These are phyloP conservation scores for Gnomoniopsis sp. DNA, from an alignment of 2,329 filamentous ascomycete species.

Conservation along the genomic window DNA sequence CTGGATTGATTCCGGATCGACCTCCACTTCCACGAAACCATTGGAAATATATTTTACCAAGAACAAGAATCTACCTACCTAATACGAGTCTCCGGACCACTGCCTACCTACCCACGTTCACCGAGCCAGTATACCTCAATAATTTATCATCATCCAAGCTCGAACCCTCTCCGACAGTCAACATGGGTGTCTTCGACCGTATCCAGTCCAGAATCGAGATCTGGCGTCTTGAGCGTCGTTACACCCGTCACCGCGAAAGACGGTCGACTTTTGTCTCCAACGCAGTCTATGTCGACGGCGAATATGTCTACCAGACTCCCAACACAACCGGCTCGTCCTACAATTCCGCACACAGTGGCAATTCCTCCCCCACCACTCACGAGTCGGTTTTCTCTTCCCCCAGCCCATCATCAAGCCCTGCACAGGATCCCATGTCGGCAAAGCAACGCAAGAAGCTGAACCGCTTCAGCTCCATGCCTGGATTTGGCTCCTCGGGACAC, in stretches of 20 bases:
- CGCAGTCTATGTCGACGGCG: constrained; percentile 90
- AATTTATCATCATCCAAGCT: not conserved
- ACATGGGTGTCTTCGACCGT: constrained; percentile 54
- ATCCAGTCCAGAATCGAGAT: constrained; percentile 76
- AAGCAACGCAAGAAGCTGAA: constrained; percentile 47
- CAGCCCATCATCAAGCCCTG: constrained; percentile 21
- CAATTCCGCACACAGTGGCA: constrained; percentile 28
- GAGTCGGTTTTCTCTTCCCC: constrained; percentile 26
- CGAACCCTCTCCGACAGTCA: constrained; percentile 4
- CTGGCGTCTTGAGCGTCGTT: constrained; percentile 91
- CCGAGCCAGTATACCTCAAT: not conserved
- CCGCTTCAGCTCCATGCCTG: constrained; percentile 54
- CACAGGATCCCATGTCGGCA: constrained; percentile 22
- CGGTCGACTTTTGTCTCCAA: constrained; percentile 87
- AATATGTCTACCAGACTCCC: constrained; percentile 79
- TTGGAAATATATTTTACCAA: not conserved
- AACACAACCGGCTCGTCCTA: constrained; percentile 55
- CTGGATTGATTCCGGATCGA: constrained; percentile 12
- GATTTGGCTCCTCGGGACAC: constrained; percentile 44
- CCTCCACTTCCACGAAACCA: constrained; percentile 5
- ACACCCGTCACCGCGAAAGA: constrained; percentile 81
- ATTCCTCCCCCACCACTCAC: constrained; percentile 27
- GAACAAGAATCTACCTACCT: not conserved
- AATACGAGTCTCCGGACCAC: not conserved
- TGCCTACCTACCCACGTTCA: not conserved